Conservation (phyloP, 495 filamentous ascomycete genomes). For the Penicilliopsis zonata region DNA sequence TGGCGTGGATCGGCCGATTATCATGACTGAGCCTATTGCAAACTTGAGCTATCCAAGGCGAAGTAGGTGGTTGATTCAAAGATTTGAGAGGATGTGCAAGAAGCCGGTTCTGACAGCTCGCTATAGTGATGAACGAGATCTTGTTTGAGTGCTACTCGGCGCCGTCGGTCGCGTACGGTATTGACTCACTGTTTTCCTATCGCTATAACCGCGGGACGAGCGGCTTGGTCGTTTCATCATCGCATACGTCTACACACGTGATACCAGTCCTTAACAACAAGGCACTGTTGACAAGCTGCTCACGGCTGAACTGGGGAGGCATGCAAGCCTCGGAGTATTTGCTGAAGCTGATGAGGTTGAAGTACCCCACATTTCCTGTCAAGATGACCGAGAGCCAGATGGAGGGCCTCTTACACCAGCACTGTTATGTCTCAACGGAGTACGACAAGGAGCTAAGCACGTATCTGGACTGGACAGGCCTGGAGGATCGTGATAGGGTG, state of each 20-base stretch:
- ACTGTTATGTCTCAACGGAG: slow-evolving; percentile 78
- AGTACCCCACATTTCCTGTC: slow-evolving; percentile 81
- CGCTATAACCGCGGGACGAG: slow-evolving; percentile 79
- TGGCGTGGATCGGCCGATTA: slow-evolving; percentile 68
- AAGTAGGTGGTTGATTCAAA: slow-evolving; percentile 49
- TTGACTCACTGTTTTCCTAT: slow-evolving; percentile 94
- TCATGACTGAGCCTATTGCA: slow-evolving; percentile 94
- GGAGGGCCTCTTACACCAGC: slow-evolving; percentile 74
- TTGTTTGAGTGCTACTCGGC: slow-evolving; percentile 90
- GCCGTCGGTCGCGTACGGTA: slow-evolving; percentile 80
- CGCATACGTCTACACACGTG: slow-evolving; percentile 88
- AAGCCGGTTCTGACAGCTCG: background rate
- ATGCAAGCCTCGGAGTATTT: slow-evolving; percentile 82
- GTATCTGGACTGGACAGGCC: slow-evolving; percentile 75
- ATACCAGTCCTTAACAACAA: slow-evolving; percentile 84
- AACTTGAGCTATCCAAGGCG: slow-evolving; percentile 77
- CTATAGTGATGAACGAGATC: slow-evolving; percentile 85
- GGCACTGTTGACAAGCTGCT: slow-evolving; percentile 69
- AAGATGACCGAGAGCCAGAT: slow-evolving; percentile 76
- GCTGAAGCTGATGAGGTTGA: slow-evolving; percentile 77
- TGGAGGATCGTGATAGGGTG: slow-evolving; percentile 79
- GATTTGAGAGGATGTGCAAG: background rate
- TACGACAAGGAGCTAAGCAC: slow-evolving; percentile 63
- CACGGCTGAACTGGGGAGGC: slow-evolving; percentile 89
- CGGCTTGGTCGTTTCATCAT: slow-evolving; percentile 82